Percentiles rank a stretch among this genome's conserved stretches.
phyloP scores from a whole-genome alignment of 352 stramenopile species.

The Phytophthora quininea region DNA sequence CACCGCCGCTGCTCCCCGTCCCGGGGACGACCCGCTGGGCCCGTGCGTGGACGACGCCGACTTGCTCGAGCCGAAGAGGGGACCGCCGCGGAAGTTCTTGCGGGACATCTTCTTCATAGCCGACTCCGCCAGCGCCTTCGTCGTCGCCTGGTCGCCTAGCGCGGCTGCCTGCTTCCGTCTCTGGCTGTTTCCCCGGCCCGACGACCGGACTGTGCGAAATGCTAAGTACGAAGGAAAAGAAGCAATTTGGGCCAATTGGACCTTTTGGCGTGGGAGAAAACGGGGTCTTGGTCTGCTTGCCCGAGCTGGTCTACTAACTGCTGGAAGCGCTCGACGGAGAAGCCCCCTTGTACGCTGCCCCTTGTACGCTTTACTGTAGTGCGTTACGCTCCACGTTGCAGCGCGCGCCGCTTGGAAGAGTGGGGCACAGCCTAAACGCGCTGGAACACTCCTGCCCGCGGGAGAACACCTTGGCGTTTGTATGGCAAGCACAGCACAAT shows the following conservation, averaged over 20 bases:
- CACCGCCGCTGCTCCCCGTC: conserved; percentile 2
- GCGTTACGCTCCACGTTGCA: not conserved
- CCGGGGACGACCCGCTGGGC: conserved; percentile 22
- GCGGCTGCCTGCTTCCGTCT: not conserved
- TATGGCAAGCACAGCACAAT: not conserved
- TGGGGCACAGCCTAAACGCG: not conserved
- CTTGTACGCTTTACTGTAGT: not conserved
- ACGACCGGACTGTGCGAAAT: not conserved
- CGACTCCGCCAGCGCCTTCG: conserved; percentile 23
- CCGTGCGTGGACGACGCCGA: conserved; percentile 15
- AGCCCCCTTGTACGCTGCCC: too few species aligned
- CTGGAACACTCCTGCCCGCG: not conserved
- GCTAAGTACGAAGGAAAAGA: not conserved
- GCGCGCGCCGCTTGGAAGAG: not conserved
- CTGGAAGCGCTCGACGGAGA: too few species aligned
- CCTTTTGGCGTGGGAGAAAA: not conserved
- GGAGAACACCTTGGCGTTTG: not conserved
- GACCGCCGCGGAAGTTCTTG: conserved; percentile 66
- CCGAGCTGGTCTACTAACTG: too few species aligned
- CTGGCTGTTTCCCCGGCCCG: not conserved
- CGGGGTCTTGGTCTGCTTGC: not conserved
- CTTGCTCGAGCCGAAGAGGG: conserved; percentile 44
- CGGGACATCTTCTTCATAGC: conserved; percentile 76
- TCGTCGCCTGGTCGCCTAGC: conserved; percentile 4
- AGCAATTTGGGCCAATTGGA: not conserved